These are phyloP conservation scores for Eucommia ulmoides DNA, from an alignment of 257 asterid genomes.

Conservation along the genomic window DNA sequence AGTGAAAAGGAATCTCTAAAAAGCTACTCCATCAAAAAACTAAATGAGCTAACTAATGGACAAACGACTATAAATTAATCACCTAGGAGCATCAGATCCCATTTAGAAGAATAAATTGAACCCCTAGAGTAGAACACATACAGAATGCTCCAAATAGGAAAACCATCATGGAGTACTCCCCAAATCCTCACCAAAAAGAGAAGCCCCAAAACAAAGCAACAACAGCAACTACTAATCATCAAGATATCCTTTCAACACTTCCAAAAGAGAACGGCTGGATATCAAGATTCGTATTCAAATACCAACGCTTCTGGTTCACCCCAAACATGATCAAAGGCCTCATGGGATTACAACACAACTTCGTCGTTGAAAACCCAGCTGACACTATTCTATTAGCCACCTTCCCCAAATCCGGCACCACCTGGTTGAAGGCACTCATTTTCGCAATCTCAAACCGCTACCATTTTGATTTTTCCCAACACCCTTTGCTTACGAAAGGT, in stretches of 20 bases:
- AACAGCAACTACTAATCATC: no score
- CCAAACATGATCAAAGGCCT: conserved; percentile 22
- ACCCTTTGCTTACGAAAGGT: conserved; percentile 32
- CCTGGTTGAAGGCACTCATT: conserved; percentile 46
- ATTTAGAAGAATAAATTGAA: no score
- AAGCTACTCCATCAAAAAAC: no score
- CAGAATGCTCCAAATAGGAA: no score
- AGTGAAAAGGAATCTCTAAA: no score
- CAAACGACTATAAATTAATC: no score
- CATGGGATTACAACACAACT: conserved; percentile 11
- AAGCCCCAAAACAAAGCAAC: no score
- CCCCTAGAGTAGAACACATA: no score
- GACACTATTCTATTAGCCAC: conserved; percentile 28
- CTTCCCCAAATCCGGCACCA: conserved; percentile 51
- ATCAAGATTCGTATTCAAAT: conserved; percentile 28
- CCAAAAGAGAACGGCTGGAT: conserved; percentile 48
- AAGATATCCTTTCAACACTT: conserved; percentile 23
- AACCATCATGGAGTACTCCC: no score
- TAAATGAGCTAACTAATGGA: no score
- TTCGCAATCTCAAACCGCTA: conserved; percentile 19
- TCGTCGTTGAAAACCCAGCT: conserved; percentile 16
- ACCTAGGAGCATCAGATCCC: no score
- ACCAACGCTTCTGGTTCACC: conserved; percentile 39
- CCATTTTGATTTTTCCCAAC: conserved; percentile 1
- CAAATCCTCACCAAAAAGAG: no score